Conservation (phyloP, 2,329 filamentous ascomycete species). For the Fusarium vanettenii region DNA sequence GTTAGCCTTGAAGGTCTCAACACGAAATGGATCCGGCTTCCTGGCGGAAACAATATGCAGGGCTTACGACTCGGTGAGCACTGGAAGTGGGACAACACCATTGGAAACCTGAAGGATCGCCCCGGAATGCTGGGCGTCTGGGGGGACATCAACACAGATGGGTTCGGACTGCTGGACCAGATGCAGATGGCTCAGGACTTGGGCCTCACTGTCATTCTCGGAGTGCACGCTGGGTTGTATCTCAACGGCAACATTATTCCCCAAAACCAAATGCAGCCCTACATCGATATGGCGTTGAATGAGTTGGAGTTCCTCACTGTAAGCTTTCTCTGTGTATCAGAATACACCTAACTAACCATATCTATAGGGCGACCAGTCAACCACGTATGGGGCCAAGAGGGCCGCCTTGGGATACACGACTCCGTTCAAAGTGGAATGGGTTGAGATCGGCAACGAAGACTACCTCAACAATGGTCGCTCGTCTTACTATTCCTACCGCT, state of each 20-base stretch:
- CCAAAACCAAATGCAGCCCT: neutral
- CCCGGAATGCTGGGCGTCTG: neutral
- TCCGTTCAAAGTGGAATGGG: neutral
- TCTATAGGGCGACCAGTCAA: neutral
- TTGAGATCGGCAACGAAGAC: neutral
- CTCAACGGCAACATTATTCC: neutral
- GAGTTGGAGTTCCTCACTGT: neutral
- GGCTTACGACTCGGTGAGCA: neutral
- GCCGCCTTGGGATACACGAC: neutral
- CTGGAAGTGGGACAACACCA: neutral
- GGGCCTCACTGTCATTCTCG: neutral
- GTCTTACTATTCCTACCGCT: neutral
- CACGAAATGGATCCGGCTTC: neutral
- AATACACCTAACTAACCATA: neutral
- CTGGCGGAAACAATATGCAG: neutral
- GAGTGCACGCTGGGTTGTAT: neutral
- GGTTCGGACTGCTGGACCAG: neutral
- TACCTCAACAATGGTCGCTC: neutral
- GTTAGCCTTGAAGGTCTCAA: neutral
- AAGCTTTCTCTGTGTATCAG: neutral
- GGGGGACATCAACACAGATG: neutral
- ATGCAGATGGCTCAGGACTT: neutral
- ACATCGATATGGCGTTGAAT: neutral
- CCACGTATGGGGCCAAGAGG: neutral
- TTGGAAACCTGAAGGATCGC: neutral